Evolutionary conservation across 1,284 basidiomycete species (phyloP), one percentile per base, ranked within the genome.

Genomic region (Rhizoctonia solani): DNA sequence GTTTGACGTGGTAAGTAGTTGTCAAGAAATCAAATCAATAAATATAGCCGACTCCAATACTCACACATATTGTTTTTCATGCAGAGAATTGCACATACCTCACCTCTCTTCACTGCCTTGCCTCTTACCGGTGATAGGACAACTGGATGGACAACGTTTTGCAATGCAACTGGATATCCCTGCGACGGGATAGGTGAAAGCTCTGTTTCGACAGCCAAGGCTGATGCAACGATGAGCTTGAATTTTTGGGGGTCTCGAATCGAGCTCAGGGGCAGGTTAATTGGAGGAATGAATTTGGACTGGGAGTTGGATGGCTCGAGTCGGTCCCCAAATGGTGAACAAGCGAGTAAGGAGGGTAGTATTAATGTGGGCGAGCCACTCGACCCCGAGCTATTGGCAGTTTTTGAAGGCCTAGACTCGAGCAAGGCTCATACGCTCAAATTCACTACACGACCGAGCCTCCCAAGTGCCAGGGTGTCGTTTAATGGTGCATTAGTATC

Each of bases 1-100:
- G 4, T 63, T 63, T 63, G 59, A 63, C 37, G 21, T 63, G 34
- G 59, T 63, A 47, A 52, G 59, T 63, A 14, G 37, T 42, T 29
- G 54, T 13, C 13, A 21, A 32, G 11, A 9, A 11, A 32, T 29
- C 27, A n/a, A 46, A n/a, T n/a, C n/a, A n/a, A n/a, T n/a, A 29
- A 29, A 41, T 29, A 23, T 8, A 46, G 21, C 44, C 6, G 21
- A 19, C 13, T 9, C 37, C 25, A 13, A 52, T 25, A 13, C 49
- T 19, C 49, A 39, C 37, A 8, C 8, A 16, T 39, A 8, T 39
- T 39, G 8, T 52, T 6, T 52, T 52, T 27, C 19, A 4, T 13
- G n/a, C 21, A 63, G 59, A 39, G 47, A 34, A 63, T 63, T 42
- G 59, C 59, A 1, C 59, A 63, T 37, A 25, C 47, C 16, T 63